A percentile compares a stretch with the other conserved stretches of the same genome.
Conservation (phyloP, 2,329 filamentous ascomycete species). For the Grosmannia serpens region DNA sequence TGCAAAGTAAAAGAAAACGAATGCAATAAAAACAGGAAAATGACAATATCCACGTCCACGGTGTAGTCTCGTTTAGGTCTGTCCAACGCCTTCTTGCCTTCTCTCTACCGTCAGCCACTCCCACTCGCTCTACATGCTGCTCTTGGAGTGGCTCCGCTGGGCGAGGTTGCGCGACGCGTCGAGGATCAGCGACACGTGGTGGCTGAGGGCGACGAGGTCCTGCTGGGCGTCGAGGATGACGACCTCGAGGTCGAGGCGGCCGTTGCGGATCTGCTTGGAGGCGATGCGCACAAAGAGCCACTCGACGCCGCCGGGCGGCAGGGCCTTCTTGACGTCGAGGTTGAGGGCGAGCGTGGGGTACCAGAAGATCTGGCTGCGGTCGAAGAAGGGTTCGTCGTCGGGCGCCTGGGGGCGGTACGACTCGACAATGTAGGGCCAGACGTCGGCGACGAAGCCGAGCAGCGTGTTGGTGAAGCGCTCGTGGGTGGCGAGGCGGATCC, state of each 20-base stretch:
- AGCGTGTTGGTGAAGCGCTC: slow-evolving; percentile 52
- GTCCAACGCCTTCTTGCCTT: no score
- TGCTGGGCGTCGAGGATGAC: slow-evolving; percentile 51
- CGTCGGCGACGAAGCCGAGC: slow-evolving; percentile 56
- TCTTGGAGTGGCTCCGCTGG: neutral
- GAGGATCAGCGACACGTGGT: slow-evolving; percentile 56
- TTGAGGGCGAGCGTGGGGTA: slow-evolving; percentile 68
- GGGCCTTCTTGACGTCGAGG: slow-evolving; percentile 61
- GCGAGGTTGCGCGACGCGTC: slow-evolving; percentile 48
- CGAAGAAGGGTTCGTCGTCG: neutral
- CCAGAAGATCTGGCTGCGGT: slow-evolving; percentile 37
- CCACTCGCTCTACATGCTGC: neutral
- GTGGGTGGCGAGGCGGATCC: slow-evolving; percentile 50
- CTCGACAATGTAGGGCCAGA: slow-evolving; percentile 57
- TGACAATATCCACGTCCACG: no score
- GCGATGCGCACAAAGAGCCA: slow-evolving; percentile 59
- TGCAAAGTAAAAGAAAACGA: neutral
- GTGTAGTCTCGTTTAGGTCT: no score
- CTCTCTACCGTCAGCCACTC: no score
- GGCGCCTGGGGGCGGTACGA: slow-evolving; percentile 18
- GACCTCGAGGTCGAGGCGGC: slow-evolving; percentile 64
- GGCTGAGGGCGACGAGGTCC: slow-evolving; percentile 55
- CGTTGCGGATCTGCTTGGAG: slow-evolving; percentile 57
- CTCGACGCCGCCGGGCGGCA: slow-evolving; percentile 57
- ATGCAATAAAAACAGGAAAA: neutral